A percentile compares a stretch with the other conserved stretches of the same genome.
These are phyloP conservation scores for Cladorrhinum samala DNA, from an alignment of 495 filamentous ascomycete genomes.

Conservation along the genomic window DNA sequence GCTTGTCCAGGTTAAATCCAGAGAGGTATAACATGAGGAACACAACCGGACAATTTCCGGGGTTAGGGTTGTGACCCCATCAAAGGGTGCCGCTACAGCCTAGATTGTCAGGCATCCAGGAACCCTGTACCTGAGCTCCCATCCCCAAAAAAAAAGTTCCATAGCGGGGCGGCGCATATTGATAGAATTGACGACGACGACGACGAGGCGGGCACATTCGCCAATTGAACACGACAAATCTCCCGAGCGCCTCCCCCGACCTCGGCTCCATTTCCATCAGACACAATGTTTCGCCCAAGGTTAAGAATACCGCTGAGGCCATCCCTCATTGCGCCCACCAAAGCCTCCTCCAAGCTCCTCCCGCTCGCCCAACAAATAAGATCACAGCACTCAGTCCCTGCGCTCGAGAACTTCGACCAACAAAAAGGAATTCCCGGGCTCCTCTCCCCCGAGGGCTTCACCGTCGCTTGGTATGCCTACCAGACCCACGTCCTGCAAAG, in stretches of 20 bases:
- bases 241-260: conserved; percentile 1
- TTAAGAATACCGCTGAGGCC: conserved; percentile 37
- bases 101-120: conserved; percentile 17
- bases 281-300: conserved; percentile 38
- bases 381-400: conserved; percentile 50
- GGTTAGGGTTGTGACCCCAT: conserved; percentile 10
- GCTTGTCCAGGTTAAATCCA: no score
- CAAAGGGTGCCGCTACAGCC: no score
- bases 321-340: conserved; percentile 12
- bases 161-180: background rate
- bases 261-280: conserved; percentile 8
- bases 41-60: background rate
- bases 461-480: conserved; percentile 78
- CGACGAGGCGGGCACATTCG: conserved; percentile 4
- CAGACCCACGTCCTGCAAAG: conserved; percentile 64
- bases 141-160: conserved; percentile 15
- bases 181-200: conserved; percentile 8
- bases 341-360: conserved; percentile 18
- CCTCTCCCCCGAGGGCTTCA: conserved; percentile 57
- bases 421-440: conserved; percentile 61
- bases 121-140: background rate
- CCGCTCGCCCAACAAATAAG: conserved; percentile 16
- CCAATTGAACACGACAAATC: conserved; percentile 1
- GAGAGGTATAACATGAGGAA: background rate
- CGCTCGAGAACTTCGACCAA: conserved; percentile 48